These are phyloP conservation scores for Ogataea haglerorum DNA, from an alignment of 805 yeast species.

Conservation along the genomic window DNA sequence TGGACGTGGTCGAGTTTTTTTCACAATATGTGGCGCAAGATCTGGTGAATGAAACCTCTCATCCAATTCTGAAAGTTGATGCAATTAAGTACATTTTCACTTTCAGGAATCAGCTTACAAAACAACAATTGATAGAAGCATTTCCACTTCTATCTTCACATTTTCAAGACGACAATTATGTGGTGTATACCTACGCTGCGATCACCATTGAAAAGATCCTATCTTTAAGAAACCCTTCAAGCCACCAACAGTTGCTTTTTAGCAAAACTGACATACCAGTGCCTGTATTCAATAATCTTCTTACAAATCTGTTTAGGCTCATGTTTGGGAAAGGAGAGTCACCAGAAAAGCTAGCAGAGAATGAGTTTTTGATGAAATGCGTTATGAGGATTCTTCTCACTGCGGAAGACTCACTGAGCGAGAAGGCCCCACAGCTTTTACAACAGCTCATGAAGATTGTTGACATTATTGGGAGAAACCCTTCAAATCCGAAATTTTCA, in stretches of 20 bases:
- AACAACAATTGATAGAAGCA: conserved; percentile 73
- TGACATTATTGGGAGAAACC: conserved; percentile 73
- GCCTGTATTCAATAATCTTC: conserved; percentile 52
- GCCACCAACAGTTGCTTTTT: conserved; percentile 58
- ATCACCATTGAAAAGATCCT: conserved; percentile 87
- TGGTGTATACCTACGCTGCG: conserved; percentile 90
- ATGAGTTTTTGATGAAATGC: conserved; percentile 88
- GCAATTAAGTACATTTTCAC: conserved; percentile 87
- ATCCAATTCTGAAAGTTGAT: conserved; percentile 83
- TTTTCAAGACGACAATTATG: conserved; percentile 63
- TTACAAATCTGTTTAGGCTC: conserved; percentile 63
- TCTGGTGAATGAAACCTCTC: conserved; percentile 52
- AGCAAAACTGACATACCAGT: conserved; percentile 68
- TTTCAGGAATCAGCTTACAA: conserved; percentile 90
- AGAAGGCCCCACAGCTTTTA: conserved; percentile 46
- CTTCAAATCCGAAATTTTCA: conserved; percentile 91
- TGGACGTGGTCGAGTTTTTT: conserved; percentile 87
- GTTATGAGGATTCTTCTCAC: conserved; percentile 77
- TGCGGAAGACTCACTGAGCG: conserved; percentile 60
- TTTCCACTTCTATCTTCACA: conserved; percentile 75
- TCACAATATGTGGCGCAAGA: conserved; percentile 78
- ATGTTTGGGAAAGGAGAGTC: conserved; percentile 56
- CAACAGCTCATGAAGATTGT: conserved; percentile 69
- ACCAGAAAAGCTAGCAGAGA: conserved; percentile 92
- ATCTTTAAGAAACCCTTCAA: conserved; percentile 63